Base-by-base conservation (phyloP, 2,329 filamentous ascomycete genomes). In the Cercospora brassicicola region DNA sequence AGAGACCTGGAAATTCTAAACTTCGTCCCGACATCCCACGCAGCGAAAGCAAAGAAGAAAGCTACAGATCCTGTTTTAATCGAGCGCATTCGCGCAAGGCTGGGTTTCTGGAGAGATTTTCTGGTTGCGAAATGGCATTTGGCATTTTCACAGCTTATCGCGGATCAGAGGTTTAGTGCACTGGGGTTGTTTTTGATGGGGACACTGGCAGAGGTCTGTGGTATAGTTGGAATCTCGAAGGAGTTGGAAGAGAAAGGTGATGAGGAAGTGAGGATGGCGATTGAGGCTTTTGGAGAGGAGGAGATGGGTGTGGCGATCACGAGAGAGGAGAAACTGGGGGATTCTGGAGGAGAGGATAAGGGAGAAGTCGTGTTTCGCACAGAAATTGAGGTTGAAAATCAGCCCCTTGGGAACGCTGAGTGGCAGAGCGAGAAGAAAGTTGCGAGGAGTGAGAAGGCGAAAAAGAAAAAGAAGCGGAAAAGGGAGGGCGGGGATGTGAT, bases 401-500 rank as follows among this genome's bases (percentile, higher is more conserved):
- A 8, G 36, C 13, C 36, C 7, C 15, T 6, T 42, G 36, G 15
- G 36, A 15, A 42, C 3, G 15, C 15, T 7, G 10, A 48, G 45
- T 13, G 45, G 45, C 45, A 48, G 10, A 48, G 45, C 9, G 45
- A 18, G 45, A 23, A 42, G 3, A 8, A n/a, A 0, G 15, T n/a
- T 7, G 36, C 36, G 36, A 15, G 10, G 23, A 55, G 20, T 23
- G 48, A 55, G 23, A 55, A 30, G 48, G 10, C 48, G 15, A 81
- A 82, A 71, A 61, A 69, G 66, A 82, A 79, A 68, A 87, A 84
- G 76, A 88, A 86, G 78, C 88, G 86, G 73, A 85, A 84, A 74
- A 85, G 84, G 65, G 86, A 82, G 71, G 85, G 82, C 4, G 82
- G 82, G 5, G 88, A 93, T 76, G 90, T 87, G 51, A 91, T 94